Percentiles rank a stretch among this genome's conserved stretches.
Conservation (phyloP, 2,329 filamentous ascomycete species). For the Aschersonia sp. region DNA sequence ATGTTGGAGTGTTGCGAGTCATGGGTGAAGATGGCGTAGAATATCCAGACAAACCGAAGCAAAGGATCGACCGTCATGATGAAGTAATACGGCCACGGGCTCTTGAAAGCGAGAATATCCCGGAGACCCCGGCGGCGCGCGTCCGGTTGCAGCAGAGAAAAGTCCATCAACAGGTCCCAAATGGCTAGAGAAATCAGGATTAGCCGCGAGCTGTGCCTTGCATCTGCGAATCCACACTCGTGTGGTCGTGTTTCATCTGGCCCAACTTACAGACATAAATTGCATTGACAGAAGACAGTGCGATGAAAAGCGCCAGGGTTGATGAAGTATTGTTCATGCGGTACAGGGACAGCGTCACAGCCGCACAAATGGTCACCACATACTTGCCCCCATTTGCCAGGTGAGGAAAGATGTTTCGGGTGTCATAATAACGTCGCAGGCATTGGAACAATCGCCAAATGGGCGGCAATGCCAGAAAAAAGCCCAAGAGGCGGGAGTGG, state of each 20-base stretch:
- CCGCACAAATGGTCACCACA: conserved; percentile 64
- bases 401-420: conserved; percentile 78
- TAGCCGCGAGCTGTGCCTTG: neutral
- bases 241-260: neutral
- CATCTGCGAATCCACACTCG: too few relatives aligned
- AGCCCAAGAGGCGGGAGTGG: conserved; percentile 71
- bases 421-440: conserved; percentile 76
- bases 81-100: conserved; percentile 68
- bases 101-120: conserved; percentile 65
- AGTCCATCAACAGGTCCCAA: conserved; percentile 96
- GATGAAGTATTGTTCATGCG: conserved; percentile 49
- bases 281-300: conserved; percentile 67
- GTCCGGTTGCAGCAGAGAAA: conserved; percentile 71
- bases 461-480: conserved; percentile 68
- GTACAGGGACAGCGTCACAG: conserved; percentile 67
- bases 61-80: conserved; percentile 76
- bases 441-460: conserved; percentile 90
- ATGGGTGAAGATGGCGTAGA: conserved; percentile 73
- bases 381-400: conserved; percentile 91
- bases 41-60: conserved; percentile 85
- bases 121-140: conserved; percentile 55
- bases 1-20: conserved; percentile 72
- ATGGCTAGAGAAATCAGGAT: conserved; percentile 35
- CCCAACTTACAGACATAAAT: conserved; percentile 57
- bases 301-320: conserved; percentile 59